These are phyloP conservation scores for Moricandia moricandioides DNA, from an alignment of 345 rosid genomes.

Conservation along the genomic window DNA sequence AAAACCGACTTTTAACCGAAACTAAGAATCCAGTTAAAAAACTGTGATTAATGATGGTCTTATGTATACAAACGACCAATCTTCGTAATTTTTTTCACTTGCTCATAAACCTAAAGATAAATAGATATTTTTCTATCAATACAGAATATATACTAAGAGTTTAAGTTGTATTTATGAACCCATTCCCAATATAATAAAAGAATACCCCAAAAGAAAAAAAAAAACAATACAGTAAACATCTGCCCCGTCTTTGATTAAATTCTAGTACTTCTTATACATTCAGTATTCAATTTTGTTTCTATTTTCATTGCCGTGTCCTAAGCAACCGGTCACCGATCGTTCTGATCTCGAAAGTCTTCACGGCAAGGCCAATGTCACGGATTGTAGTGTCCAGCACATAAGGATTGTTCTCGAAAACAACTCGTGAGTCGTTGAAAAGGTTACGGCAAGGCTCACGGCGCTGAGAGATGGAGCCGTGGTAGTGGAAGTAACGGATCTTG, in stretches of 20 bases:
- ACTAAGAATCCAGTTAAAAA: too few species aligned
- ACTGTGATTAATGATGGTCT: too few species aligned
- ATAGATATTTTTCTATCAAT: not conserved
- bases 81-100: not conserved
- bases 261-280: constrained; percentile 12
- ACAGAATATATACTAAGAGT: constrained; percentile 1
- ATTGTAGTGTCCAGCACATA: constrained; percentile 72
- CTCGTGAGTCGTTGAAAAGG: constrained; percentile 46
- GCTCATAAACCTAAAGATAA: not conserved
- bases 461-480: constrained; percentile 77
- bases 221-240: constrained; percentile 12
- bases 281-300: not conserved
- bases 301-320: constrained; percentile 59
- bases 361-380: constrained; percentile 49
- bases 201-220: constrained; percentile 12
- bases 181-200: constrained; percentile 25
- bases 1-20: too few species aligned
- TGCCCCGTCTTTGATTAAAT: not conserved
- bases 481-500: constrained; percentile 72
- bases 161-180: constrained; percentile 4
- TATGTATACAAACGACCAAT: not conserved
- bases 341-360: constrained; percentile 68
- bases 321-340: constrained; percentile 67
- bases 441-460: constrained; percentile 72
- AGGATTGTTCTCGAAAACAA: constrained; percentile 55